phyloP scores from a whole-genome alignment of 768 basidiomycete species.

The Gyrodon lividus region DNA sequence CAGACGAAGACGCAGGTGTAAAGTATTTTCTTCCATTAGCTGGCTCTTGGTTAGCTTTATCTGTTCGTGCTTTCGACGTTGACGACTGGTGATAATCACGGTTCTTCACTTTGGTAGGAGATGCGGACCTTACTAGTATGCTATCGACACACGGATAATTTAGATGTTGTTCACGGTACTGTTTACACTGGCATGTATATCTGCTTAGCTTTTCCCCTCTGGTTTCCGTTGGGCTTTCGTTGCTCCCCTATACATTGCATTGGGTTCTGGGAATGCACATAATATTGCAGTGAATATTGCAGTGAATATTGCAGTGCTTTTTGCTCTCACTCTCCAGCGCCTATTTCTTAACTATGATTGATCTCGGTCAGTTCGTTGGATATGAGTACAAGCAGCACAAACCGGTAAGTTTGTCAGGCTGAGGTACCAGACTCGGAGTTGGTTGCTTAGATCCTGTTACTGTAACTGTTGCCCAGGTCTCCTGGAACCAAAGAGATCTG shows the following conservation, averaged over 20 bases:
- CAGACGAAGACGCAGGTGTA: constrained; percentile 2
- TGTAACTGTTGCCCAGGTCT: constrained; percentile 42
- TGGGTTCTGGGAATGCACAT: neutral
- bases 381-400: constrained; percentile 1
- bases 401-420: neutral
- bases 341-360: neutral
- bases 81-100: neutral
- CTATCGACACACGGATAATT: constrained; percentile 1
- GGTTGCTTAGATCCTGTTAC: too few relatives aligned
- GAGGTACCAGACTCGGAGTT: neutral
- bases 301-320: neutral
- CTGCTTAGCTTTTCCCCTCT: neutral
- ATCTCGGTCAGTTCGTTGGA: constrained; percentile 2
- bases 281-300: too few relatives aligned
- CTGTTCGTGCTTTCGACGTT: neutral
- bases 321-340: too few relatives aligned
- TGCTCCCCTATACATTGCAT: neutral
- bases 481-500: constrained; percentile 78
- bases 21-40: neutral
- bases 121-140: constrained; percentile 8
- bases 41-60: neutral
- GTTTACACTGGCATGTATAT: neutral
- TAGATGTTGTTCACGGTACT: too few relatives aligned
- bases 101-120: constrained; percentile 2
- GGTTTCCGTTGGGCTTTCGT: neutral